Evolutionary conservation across 306 rosid species (phyloP).

Genomic region (Senna tora): DNA sequence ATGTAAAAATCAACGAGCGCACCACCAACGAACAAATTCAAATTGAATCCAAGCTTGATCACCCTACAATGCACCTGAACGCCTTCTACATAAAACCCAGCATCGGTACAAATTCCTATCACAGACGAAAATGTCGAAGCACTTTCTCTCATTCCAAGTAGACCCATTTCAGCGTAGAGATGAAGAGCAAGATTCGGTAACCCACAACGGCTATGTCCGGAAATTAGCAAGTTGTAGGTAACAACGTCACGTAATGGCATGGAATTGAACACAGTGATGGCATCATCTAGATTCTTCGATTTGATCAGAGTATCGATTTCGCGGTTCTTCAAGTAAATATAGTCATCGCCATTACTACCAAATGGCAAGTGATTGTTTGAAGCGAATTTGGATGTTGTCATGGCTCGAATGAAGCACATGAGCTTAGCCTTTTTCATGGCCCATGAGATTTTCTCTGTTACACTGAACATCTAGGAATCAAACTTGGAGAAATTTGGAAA

Average conservation of each 20-base stretch:
- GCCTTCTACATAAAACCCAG: conserved; percentile 55
- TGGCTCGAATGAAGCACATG: conserved; percentile 36
- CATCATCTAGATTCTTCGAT: conserved; percentile 48
- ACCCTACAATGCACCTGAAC: conserved; percentile 77
- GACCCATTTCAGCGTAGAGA: conserved; percentile 67
- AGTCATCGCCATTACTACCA: conserved; percentile 31
- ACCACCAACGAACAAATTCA: conserved; percentile 62
- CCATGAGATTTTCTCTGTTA: conserved; percentile 29
- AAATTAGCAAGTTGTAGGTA: conserved; percentile 72
- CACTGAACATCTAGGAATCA: conserved; percentile 28
- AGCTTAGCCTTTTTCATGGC: conserved; percentile 30
- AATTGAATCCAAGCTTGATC: conserved; percentile 56
- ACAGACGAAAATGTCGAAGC: conserved; percentile 63
- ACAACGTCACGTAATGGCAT: conserved; percentile 65
- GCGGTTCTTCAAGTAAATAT: conserved; percentile 56
- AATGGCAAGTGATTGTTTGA: conserved; percentile 30
- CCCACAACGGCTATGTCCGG: conserved; percentile 51
- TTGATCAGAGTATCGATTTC: conserved; percentile 46
- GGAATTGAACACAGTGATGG: conserved; percentile 57
- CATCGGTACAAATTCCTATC: conserved; percentile 51
- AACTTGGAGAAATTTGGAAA: neutral
- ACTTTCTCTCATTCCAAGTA: conserved; percentile 53
- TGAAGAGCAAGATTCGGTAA: conserved; percentile 46
- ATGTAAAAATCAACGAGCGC: conserved; percentile 60
- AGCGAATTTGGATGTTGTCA: conserved; percentile 28